A percentile compares a stretch with the other conserved stretches of the same genome.
These are phyloP conservation scores for Sarcomyxa edulis DNA, from an alignment of 768 basidiomycete species.

Conservation along the genomic window DNA sequence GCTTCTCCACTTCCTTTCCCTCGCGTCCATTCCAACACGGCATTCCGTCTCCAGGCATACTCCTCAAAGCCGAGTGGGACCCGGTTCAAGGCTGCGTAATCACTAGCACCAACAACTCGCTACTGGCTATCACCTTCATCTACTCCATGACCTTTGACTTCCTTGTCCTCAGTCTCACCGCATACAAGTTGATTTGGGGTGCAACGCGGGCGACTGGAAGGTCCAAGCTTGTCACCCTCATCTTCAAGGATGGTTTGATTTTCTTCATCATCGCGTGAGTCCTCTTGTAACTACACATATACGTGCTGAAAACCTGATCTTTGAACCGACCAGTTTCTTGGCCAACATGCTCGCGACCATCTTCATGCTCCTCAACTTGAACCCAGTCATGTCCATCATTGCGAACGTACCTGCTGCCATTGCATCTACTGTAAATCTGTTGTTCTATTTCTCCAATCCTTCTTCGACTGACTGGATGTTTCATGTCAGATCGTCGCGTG, in stretches of 20 bases:
- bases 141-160: slow-evolving; percentile 75
- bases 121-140: slow-evolving; percentile 65
- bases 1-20: not conserved
- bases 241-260: slow-evolving; percentile 69
- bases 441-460: slow-evolving; percentile 11
- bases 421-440: slow-evolving; percentile 56
- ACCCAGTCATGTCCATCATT: slow-evolving; percentile 50
- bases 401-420: slow-evolving; percentile 54
- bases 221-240: slow-evolving; percentile 55
- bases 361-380: slow-evolving; percentile 49
- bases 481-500: slow-evolving; percentile 38
- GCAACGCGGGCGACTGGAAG: slow-evolving; percentile 27
- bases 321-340: slow-evolving; percentile 49
- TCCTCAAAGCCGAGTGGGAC: slow-evolving; percentile 56
- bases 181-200: slow-evolving; percentile 50
- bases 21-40: not conserved
- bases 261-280: slow-evolving; percentile 39
- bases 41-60: slow-evolving; percentile 34
- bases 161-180: slow-evolving; percentile 53
- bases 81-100: slow-evolving; percentile 49
- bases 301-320: slow-evolving; percentile 7
- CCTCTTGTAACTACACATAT: not conserved
- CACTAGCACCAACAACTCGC: slow-evolving; percentile 48
- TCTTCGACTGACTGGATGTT: not conserved
- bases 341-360: slow-evolving; percentile 57